Conservation (phyloP, 192 early-diverging fungal species). For the Backusella macrospora region DNA sequence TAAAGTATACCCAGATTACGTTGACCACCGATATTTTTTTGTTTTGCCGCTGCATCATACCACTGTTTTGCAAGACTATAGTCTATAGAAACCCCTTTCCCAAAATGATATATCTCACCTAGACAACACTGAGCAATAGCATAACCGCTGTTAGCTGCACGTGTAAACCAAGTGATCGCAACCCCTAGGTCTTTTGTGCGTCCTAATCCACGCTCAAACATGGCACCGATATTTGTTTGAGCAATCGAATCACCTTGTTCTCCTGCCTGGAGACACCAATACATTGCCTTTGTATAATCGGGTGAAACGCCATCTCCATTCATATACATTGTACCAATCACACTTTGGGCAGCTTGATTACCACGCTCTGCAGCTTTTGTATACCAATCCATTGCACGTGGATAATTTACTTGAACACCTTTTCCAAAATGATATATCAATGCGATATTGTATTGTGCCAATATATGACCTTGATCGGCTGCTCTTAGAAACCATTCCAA, state of each 20-base stretch:
- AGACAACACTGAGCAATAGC: background rate
- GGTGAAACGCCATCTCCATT: background rate
- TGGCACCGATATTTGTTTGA: background rate
- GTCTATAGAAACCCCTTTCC: background rate
- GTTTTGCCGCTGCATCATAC: background rate
- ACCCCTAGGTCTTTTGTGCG: background rate
- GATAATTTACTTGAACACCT: background rate
- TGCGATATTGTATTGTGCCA: slow-evolving; percentile 10
- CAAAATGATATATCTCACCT: background rate
- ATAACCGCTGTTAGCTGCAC: background rate
- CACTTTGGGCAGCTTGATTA: background rate
- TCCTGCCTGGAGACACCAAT: slow-evolving; percentile 4
- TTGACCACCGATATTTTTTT: background rate
- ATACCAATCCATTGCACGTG: background rate
- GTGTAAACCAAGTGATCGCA: background rate
- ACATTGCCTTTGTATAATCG: slow-evolving; percentile 3
- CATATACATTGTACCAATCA: background rate
- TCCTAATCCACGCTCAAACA: background rate
- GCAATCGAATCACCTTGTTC: background rate
- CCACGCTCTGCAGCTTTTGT: slow-evolving; percentile 6
- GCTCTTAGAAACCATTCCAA: background rate
- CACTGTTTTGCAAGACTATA: background rate
- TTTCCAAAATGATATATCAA: background rate
- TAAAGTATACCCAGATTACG: slow-evolving; percentile 29
- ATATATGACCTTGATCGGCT: background rate